Evolutionary conservation across 2,329 filamentous ascomycete genomes (phyloP).

Genomic region (Aspergillus nomiae): DNA sequence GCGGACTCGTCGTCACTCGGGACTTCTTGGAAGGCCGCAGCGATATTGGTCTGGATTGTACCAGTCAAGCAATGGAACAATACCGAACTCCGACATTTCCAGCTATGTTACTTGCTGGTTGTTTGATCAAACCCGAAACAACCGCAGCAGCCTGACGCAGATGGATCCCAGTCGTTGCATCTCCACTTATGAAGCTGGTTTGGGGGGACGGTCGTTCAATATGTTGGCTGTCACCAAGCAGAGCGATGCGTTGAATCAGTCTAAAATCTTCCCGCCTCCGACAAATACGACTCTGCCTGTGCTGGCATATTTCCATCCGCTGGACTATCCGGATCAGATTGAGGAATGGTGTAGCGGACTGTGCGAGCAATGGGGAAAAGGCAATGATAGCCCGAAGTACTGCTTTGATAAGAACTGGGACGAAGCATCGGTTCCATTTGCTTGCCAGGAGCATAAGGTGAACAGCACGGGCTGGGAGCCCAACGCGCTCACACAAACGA

Average conservation of each 20-base stretch:
- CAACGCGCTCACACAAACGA: not conserved
- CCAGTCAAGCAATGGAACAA: not conserved
- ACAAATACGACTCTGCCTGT: not conserved
- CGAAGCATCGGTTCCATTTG: not conserved
- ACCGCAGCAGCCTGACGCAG: not conserved
- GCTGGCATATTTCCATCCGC: not conserved
- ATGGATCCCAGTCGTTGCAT: not conserved
- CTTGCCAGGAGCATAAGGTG: not conserved
- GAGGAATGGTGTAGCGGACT: not conserved
- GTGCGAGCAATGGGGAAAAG: not conserved
- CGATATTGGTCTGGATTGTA: not conserved
- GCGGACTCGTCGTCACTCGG: constrained; percentile 8
- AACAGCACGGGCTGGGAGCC: not conserved
- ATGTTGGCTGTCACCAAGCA: not conserved
- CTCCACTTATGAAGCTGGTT: not conserved
- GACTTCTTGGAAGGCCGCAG: not conserved
- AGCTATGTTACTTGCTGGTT: constrained; percentile 9
- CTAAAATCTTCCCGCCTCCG: not conserved
- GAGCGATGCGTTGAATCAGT: not conserved
- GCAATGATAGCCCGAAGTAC: not conserved
- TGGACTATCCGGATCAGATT: not conserved
- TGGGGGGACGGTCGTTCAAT: not conserved
- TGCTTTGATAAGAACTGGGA: not conserved
- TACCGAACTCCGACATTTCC: not conserved
- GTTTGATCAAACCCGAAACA: not conserved